Evolutionary conservation across 495 filamentous ascomycete genomes (phyloP), one percentile per base, ranked within the genome.

Genomic region (Lasiosphaeria miniovina): DNA sequence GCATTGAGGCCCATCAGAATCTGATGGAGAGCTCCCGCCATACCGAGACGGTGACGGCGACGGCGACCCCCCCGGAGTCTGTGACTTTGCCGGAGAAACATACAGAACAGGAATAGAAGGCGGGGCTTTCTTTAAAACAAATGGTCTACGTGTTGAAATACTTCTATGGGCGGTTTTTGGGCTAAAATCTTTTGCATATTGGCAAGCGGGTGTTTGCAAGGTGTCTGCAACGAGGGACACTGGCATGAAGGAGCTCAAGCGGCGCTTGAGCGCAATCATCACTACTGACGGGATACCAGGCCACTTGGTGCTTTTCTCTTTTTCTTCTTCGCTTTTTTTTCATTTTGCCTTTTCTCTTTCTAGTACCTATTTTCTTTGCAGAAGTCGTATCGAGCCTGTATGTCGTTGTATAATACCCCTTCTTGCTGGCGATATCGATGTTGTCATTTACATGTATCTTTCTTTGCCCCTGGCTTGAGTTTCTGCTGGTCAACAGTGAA

Each of bases 1-100:
- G 92, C 49, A 95, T 96, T 65, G 76, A 78, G 52, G 85, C 88
- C 65, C 91, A 96, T 75, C 71, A 74, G 55, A 60, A 65, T 32
- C 60, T 72, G 15, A 57, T 63, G 36, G 63, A 61, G 38, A 68
- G 52, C 61, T 36, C 65, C 12, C 55, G 55, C 43, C 36, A 61
- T 41, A 46, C 62, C 36, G 17, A 24, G 24, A 24, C 24, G 24
- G 24, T 24, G 24, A 24, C 24, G 24, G 24, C 24, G 24, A 24
- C 46, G 34, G 45, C 55, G 17, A 46, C 45, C 6, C 9, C 36
- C 3, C 48, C 55, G 6, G 48, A 36, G 10, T 36, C 24, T 15
- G 9, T 15, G 36, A 7, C 36, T 4, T 46, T n/a, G 34, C n/a
- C 11, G 40, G 33, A 35, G 8, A 31, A 41, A 6, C 24, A 24